Evolutionary conservation across 768 basidiomycete genomes (phyloP), one percentile per base, ranked within the genome.

Genomic region (Paxillus involutus): DNA sequence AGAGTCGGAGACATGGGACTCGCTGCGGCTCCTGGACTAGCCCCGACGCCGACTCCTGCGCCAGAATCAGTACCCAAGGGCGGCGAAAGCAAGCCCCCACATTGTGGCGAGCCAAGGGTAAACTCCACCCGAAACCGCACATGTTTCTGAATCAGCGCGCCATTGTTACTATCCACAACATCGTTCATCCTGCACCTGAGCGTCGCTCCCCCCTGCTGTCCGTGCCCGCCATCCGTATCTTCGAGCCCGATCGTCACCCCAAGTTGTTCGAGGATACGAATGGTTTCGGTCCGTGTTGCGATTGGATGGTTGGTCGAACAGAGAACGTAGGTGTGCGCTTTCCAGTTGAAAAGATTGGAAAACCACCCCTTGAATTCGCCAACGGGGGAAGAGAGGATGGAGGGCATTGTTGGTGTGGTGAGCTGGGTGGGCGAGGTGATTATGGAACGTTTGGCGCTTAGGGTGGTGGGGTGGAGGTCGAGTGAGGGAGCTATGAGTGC

Each of bases 341-440:
- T 94, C 90, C 93, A 97, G 70, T 86, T 90, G 77, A 98, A 98
- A 30, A 98, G 76, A 60, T 90, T 96, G 19, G 92, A 91, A 72
- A 98, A 95, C 95, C 95, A 97, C 33, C 88, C 89, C 66, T 88
- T 89, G 71, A 91, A 85, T 69, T 91, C 90, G 53, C 86, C 86
- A 13, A 89, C 86, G 10, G 83, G 85, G n/a, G 88, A 88, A 14
- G 88, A 84, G 7, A 81, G 74, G 41, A 83, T 68, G 45, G 69
- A 73, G 21, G 55, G 67, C 55, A 65, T 68, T 26, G 57, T 73
- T 55, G 59, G 76, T 49, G 61, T 74, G 71, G 26, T 76, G 71
- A 17, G 76, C 74, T 49, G 73, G 58, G 46, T 74, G 9, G 84
- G 82, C 9, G 86, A 83, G 10, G 75, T 74, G 9, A 82, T 68